Evolutionary conservation across 495 filamentous ascomycete genomes (phyloP).

Genomic region (Parmelia sp.): DNA sequence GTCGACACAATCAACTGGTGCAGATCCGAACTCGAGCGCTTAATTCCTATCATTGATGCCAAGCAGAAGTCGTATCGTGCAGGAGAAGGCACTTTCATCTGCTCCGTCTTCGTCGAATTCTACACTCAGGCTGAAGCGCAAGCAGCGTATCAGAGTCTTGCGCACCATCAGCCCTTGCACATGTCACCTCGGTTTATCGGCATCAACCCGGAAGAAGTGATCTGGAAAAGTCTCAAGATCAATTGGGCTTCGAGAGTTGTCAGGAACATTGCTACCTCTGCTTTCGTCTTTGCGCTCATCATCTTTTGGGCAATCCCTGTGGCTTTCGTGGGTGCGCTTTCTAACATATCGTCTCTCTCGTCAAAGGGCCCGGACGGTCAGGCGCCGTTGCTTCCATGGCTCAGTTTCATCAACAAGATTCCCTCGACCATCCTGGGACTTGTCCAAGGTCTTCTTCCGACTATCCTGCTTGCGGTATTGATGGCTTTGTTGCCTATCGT

Average conservation of each 20-base stretch:
- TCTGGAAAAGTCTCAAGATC: slow-evolving; percentile 83
- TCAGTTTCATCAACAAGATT: slow-evolving; percentile 67
- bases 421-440: slow-evolving; percentile 69
- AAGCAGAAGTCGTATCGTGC: slow-evolving; percentile 66
- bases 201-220: slow-evolving; percentile 73
- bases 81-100: slow-evolving; percentile 58
- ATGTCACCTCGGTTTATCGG: slow-evolving; percentile 92
- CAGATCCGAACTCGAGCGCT: slow-evolving; percentile 68
- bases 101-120: slow-evolving; percentile 77
- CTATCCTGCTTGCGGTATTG: slow-evolving; percentile 71
- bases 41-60: slow-evolving; percentile 72
- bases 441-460: slow-evolving; percentile 77
- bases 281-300: slow-evolving; percentile 70
- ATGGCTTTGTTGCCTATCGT: slow-evolving; percentile 87
- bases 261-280: slow-evolving; percentile 60
- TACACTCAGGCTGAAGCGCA: slow-evolving; percentile 75
- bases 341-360: slow-evolving; percentile 66
- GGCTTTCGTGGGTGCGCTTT: slow-evolving; percentile 76
- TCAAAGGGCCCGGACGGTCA: slow-evolving; percentile 2
- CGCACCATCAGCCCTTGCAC: slow-evolving; percentile 83
- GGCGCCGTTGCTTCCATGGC: slow-evolving; percentile 39
- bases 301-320: slow-evolving; percentile 98
- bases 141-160: slow-evolving; percentile 70
- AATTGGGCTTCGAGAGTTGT: slow-evolving; percentile 81
- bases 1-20: slow-evolving; percentile 82